Conservation (phyloP, 2,329 filamentous ascomycete species). For the Helicocarpus griseus region DNA sequence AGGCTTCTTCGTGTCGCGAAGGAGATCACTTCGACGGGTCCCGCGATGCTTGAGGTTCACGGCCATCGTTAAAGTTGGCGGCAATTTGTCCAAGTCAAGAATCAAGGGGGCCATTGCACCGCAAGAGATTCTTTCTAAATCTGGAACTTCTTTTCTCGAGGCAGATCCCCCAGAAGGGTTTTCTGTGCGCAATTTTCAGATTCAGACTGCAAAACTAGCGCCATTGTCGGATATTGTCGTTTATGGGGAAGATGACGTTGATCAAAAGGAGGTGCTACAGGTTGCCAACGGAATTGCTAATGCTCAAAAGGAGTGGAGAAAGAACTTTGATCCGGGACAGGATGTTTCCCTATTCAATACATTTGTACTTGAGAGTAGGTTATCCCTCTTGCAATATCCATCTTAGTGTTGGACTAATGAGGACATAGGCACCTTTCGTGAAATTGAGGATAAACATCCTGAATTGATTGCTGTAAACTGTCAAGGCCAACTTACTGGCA, state of each 20-base stretch:
- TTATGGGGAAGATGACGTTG: conserved; percentile 64
- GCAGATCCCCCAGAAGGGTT: conserved; percentile 84
- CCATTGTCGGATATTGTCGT: conserved; percentile 85
- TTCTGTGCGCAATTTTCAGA: conserved; percentile 94
- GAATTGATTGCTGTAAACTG: conserved; percentile 68
- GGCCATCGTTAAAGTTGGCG: conserved; percentile 80
- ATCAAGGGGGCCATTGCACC: conserved; percentile 81
- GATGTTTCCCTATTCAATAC: conserved; percentile 66
- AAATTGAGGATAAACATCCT: conserved; percentile 61
- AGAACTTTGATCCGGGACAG: conserved; percentile 50
- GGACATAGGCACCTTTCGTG: conserved; percentile 51
- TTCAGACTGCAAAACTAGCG: conserved; percentile 81
- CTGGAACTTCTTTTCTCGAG: conserved; percentile 59
- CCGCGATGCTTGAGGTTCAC: conserved; percentile 71
- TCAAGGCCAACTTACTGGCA: conserved; percentile 60
- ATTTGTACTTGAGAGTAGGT: conserved; percentile 58
- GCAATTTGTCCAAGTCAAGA: conserved; percentile 61
- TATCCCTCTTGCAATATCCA: neutral
- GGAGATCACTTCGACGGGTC: conserved; percentile 58
- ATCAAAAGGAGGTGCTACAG: conserved; percentile 55
- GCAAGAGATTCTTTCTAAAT: conserved; percentile 61
- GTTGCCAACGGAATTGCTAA: conserved; percentile 55
- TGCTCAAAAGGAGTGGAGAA: conserved; percentile 68
- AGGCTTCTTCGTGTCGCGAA: conserved; percentile 75
- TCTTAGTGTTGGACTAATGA: conserved; percentile 11